phyloP scores from a whole-genome alignment of 345 rosid species.

The Bruguiera gymnorhiza region DNA sequence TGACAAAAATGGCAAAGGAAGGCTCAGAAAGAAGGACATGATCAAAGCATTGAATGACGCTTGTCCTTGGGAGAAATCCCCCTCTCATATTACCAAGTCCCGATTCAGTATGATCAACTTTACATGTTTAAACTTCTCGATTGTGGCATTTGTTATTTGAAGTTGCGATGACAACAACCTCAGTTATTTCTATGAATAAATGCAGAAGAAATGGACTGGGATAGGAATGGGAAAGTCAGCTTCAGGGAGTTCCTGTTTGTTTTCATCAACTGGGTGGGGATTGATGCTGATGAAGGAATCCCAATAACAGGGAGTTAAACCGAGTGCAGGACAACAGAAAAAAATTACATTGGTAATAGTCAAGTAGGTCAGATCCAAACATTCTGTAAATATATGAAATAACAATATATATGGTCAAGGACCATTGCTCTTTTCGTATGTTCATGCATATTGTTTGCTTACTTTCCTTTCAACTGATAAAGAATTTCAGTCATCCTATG shows the following conservation, averaged over 20 bases:
- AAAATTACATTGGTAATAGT: neutral
- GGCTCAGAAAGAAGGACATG: constrained; percentile 67
- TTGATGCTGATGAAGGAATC: constrained; percentile 46
- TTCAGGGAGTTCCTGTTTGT: constrained; percentile 83
- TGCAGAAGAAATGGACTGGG: constrained; percentile 96
- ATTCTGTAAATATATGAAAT: constrained; percentile 10
- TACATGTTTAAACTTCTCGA: constrained; percentile 3
- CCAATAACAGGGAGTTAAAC: constrained; percentile 14
- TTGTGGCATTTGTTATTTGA: neutral
- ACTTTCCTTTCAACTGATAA: constrained; percentile 7
- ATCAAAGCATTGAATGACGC: constrained; percentile 61
- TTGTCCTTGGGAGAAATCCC: constrained; percentile 67
- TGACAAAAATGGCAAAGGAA: constrained; percentile 76
- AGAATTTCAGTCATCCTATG: neutral
- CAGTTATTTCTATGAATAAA: constrained; percentile 18
- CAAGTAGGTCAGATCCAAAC: constrained; percentile 19
- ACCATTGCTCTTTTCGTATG: constrained; percentile 7
- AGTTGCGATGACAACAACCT: constrained; percentile 3
- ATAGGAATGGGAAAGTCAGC: constrained; percentile 68
- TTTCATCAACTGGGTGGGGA: constrained; percentile 68
- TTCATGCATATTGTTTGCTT: constrained; percentile 1
- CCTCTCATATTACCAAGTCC: constrained; percentile 54
- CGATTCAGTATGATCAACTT: constrained; percentile 56
- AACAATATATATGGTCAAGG: constrained; percentile 1
- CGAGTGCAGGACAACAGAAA: neutral